These are phyloP conservation scores for Penicillium simplicissimum DNA, from an alignment of 495 filamentous ascomycete species.

Conservation along the genomic window DNA sequence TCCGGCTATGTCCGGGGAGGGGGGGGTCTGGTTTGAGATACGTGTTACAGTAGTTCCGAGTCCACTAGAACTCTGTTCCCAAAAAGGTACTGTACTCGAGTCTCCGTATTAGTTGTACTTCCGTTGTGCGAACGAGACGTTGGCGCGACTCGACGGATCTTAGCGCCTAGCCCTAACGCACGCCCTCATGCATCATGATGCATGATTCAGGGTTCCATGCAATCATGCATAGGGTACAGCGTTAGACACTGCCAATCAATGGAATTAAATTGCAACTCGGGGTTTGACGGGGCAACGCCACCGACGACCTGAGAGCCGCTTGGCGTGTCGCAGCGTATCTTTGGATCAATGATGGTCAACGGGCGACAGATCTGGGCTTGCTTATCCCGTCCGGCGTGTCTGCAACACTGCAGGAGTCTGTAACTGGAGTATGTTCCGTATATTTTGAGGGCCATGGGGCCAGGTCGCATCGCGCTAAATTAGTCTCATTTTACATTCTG, in stretches of 20 bases:
- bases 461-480: not conserved
- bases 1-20: not conserved
- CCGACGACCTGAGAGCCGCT: not conserved
- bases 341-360: not conserved
- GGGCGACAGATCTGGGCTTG: not conserved
- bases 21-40: not conserved
- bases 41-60: not conserved
- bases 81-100: not conserved
- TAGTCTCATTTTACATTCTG: not conserved
- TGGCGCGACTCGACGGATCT: not conserved
- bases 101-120: not conserved
- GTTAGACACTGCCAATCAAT: not conserved
- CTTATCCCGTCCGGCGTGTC: not conserved
- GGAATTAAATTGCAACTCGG: not conserved
- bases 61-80: not conserved
- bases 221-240: not conserved
- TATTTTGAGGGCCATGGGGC: not conserved
- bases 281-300: not conserved
- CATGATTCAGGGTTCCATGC: not conserved
- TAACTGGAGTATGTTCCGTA: not conserved
- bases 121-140: not conserved
- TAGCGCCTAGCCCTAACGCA: conserved; percentile 1
- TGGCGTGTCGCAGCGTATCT: not conserved
- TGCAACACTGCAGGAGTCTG: not conserved
- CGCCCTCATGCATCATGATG: not conserved